phyloP scores from a whole-genome alignment of 1,139 yeast genomes.

The Kodamaea sp. region DNA sequence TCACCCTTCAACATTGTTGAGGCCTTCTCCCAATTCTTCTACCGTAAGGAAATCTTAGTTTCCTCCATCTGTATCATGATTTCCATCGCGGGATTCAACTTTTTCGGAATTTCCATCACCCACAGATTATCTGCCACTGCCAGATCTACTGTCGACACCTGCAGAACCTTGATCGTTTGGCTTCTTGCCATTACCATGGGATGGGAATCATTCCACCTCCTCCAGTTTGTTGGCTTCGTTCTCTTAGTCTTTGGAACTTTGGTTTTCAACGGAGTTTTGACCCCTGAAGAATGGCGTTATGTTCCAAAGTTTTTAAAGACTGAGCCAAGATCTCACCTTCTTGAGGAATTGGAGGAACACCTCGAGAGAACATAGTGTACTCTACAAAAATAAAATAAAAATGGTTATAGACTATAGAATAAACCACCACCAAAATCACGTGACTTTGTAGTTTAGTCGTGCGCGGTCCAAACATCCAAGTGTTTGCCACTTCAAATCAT shows the following conservation, averaged over 20 bases:
- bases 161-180: slow-evolving; percentile 79
- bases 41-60: slow-evolving; percentile 40
- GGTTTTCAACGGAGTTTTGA: slow-evolving; percentile 69
- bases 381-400: no score
- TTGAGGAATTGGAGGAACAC: slow-evolving; percentile 8
- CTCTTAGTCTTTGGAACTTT: slow-evolving; percentile 72
- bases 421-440: neutral
- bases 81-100: slow-evolving; percentile 72
- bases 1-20: slow-evolving; percentile 60
- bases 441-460: neutral
- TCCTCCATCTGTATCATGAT: slow-evolving; percentile 69
- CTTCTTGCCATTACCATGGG: slow-evolving; percentile 69
- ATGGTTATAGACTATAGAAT: no score
- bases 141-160: slow-evolving; percentile 77
- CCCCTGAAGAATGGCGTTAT: slow-evolving; percentile 46
- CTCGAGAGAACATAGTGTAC: slow-evolving; percentile 4
- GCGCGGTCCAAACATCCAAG: slow-evolving; percentile 4
- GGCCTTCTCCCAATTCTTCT: slow-evolving; percentile 53
- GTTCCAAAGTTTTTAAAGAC: slow-evolving; percentile 35
- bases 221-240: slow-evolving; percentile 67
- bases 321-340: slow-evolving; percentile 1
- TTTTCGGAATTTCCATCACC: slow-evolving; percentile 72
- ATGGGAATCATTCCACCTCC: slow-evolving; percentile 67
- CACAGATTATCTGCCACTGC: slow-evolving; percentile 71
- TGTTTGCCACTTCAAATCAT: slow-evolving; percentile 1